These are phyloP conservation scores for Thalassiosira ordinaria DNA, from an alignment of 352 stramenopile genomes.

Conservation along the genomic window DNA sequence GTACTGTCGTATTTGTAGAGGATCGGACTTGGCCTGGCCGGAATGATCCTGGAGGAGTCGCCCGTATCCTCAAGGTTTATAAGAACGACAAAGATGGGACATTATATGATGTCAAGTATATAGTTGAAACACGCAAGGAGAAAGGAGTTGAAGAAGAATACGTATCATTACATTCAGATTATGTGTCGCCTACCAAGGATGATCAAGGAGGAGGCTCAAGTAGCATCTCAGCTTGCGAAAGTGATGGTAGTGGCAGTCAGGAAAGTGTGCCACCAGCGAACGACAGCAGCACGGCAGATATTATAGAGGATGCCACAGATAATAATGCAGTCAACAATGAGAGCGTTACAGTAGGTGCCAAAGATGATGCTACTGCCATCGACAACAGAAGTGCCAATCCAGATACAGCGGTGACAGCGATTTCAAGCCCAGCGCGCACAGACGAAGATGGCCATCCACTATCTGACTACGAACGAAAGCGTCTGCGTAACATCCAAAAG, in stretches of 20 bases:
- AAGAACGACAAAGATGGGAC: neutral
- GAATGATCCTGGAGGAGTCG: slow-evolving; percentile 75
- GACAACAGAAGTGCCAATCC: too few relatives aligned
- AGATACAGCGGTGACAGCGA: neutral
- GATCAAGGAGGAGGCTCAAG: too few relatives aligned
- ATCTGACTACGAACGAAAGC: slow-evolving; percentile 46
- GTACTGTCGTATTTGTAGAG: slow-evolving; percentile 69
- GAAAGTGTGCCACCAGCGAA: neutral
- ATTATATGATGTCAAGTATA: slow-evolving; percentile 27
- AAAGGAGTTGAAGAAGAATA: slow-evolving; percentile 2
- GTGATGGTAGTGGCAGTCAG: slow-evolving; percentile 3
- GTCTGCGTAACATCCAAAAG: slow-evolving; percentile 54
- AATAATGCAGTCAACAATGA: too few relatives aligned
- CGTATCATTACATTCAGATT: neutral
- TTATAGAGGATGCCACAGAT: too few relatives aligned
- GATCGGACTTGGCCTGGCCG: slow-evolving; percentile 73
- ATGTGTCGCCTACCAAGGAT: neutral
- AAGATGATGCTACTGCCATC: too few relatives aligned
- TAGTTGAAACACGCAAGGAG: slow-evolving; percentile 3
- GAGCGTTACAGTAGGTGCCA: too few relatives aligned
- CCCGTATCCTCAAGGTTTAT: slow-evolving; percentile 61
- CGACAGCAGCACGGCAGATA: too few relatives aligned
- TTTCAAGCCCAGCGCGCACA: slow-evolving; percentile 8
- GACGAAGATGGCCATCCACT: slow-evolving; percentile 23
- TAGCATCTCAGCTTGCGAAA: too few relatives aligned